phyloP scores from a whole-genome alignment of 768 basidiomycete species.

The Suillus variegatus region DNA sequence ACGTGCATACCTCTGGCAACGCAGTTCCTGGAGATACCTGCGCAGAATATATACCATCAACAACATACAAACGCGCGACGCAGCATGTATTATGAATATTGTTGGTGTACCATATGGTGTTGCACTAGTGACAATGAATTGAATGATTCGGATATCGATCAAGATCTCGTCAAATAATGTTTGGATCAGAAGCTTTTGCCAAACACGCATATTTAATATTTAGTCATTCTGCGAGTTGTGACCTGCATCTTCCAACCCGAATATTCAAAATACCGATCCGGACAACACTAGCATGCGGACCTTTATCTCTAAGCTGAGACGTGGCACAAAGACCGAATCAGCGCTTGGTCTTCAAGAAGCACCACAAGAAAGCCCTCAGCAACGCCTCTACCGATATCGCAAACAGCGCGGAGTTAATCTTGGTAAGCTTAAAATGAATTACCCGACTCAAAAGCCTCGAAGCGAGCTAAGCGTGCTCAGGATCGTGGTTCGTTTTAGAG shows the following conservation, averaged over 20 bases:
- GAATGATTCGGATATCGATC: not conserved
- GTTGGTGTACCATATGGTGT: not conserved
- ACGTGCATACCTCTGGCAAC: not conserved
- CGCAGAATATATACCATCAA: not conserved
- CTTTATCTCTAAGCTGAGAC: not conserved
- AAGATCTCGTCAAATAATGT: not conserved
- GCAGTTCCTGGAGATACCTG: not conserved
- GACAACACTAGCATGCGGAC: not conserved
- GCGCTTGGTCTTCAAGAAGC: not conserved
- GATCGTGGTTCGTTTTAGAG: constrained; percentile 80
- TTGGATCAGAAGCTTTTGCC: constrained; percentile 7
- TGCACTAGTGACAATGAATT: not conserved
- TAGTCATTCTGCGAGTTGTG: not conserved
- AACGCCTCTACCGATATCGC: constrained; percentile 53
- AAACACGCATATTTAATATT: constrained; percentile 2
- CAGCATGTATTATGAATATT: not conserved
- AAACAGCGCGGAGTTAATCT: constrained; percentile 84
- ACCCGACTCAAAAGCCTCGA: not conserved
- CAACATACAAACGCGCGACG: not conserved
- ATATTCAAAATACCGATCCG: not conserved
- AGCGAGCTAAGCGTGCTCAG: constrained; percentile 34
- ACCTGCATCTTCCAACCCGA: too few species aligned
- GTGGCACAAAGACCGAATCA: not conserved
- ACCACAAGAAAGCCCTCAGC: not conserved
- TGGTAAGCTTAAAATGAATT: constrained; percentile 42